These are phyloP conservation scores for Tephrocybe sp. DNA, from an alignment of 768 basidiomycete genomes.

Conservation along the genomic window DNA sequence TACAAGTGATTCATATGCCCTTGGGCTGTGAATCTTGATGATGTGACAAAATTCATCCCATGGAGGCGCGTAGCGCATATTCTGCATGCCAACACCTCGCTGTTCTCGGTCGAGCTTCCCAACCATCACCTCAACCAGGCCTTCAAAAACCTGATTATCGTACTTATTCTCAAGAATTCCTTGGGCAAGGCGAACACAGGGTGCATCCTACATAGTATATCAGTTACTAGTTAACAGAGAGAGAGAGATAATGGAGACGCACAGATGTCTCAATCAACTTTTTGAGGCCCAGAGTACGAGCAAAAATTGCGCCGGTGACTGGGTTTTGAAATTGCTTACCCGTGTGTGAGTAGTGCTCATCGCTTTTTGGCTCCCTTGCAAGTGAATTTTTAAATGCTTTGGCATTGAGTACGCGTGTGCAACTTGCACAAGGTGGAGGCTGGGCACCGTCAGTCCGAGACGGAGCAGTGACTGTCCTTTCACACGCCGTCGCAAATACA, in stretches of 20 bases:
- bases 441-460: too few relatives aligned
- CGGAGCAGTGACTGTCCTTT: not conserved
- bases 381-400: not conserved
- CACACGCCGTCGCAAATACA: not conserved
- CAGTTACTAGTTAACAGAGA: not conserved
- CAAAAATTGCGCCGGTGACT: not conserved
- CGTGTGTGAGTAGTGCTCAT: not conserved
- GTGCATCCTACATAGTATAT: not conserved
- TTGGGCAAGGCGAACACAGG: conserved; percentile 11
- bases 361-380: not conserved
- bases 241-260: not conserved
- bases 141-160: conserved; percentile 19
- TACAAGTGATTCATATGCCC: conserved; percentile 15
- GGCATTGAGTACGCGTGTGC: not conserved
- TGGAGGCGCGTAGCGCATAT: conserved; percentile 24
- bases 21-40: conserved; percentile 17
- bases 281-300: not conserved
- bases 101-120: conserved; percentile 12
- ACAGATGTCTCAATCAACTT: not conserved
- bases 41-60: conserved; percentile 8
- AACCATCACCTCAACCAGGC: conserved; percentile 22
- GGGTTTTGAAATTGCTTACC: not conserved
- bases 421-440: not conserved
- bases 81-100: conserved; percentile 23
- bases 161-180: conserved; percentile 10